Percentiles rank a stretch among this genome's conserved stretches.
phyloP scores from a whole-genome alignment of 192 early-diverging fungal genomes.

The Kickxella alabastrina region DNA sequence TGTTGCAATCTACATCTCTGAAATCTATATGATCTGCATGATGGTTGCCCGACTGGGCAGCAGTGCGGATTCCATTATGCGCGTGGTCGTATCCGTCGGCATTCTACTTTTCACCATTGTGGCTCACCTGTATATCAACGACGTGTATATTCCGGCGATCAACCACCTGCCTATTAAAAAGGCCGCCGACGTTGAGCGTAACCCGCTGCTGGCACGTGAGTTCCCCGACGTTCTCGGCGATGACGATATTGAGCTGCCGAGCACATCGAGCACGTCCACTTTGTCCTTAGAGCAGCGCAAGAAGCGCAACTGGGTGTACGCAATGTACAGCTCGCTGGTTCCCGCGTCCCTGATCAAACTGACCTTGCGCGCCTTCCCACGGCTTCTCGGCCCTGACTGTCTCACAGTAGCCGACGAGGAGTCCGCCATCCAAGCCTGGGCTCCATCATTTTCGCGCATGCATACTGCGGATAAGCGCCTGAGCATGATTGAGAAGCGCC shows the following conservation, averaged over 20 bases:
- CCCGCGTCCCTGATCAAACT: conserved; percentile 9
- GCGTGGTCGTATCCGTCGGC: conserved; percentile 46
- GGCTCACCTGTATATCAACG: conserved; percentile 53
- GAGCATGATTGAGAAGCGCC: conserved; percentile 9
- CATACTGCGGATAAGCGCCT: background rate
- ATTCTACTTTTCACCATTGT: conserved; percentile 52
- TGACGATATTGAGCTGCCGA: background rate
- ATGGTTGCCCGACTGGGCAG: conserved; percentile 51
- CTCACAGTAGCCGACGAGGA: background rate
- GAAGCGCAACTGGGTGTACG: conserved; percentile 22
- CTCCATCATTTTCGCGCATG: background rate
- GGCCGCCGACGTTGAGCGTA: conserved; percentile 27
- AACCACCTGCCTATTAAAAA: conserved; percentile 48
- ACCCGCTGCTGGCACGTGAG: conserved; percentile 19
- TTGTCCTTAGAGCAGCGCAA: background rate
- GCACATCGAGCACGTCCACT: background rate
- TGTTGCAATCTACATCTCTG: conserved; percentile 67
- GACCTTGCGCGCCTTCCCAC: conserved; percentile 10
- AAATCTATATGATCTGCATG: conserved; percentile 72
- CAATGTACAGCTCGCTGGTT: conserved; percentile 39
- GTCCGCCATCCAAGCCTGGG: background rate
- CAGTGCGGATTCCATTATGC: conserved; percentile 40
- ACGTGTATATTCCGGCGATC: conserved; percentile 58
- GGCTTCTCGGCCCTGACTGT: background rate
- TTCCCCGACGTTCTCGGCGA: conserved; percentile 29